A percentile compares a stretch with the other conserved stretches of the same genome.
Conservation (phyloP, 768 basidiomycete genomes). For the Boletus pseudo-olivaceus region DNA sequence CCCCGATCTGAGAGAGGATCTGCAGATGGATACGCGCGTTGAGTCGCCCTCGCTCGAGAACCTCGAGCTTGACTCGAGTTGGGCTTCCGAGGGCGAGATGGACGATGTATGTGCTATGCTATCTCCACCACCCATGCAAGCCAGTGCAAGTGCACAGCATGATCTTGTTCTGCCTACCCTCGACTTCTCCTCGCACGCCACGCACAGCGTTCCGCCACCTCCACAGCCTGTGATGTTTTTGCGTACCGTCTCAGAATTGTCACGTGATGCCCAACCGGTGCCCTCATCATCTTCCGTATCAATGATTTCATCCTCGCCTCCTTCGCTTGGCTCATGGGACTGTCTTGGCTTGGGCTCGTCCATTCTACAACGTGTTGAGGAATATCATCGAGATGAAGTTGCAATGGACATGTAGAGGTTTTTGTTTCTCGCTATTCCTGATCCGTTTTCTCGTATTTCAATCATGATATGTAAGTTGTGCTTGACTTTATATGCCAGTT, state of each 20-base stretch:
- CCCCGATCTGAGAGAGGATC: constrained; percentile 2
- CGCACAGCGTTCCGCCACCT: background rate
- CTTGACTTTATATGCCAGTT: background rate
- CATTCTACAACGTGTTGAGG: constrained; percentile 13
- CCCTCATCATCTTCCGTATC: constrained; percentile 1
- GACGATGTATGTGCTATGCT: constrained; percentile 4
- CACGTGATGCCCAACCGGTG: constrained; percentile 4
- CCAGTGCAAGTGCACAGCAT: constrained; percentile 50
- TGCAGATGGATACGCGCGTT: background rate
- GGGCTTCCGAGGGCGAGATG: constrained; percentile 4
- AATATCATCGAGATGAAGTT: background rate
- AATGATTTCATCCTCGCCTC: background rate
- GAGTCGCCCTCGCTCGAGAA: constrained; percentile 3
- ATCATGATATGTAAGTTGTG: background rate
- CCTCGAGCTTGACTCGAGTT: constrained; percentile 5
- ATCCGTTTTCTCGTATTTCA: background rate
- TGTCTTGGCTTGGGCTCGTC: constrained; percentile 14
- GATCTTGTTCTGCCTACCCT: constrained; percentile 77
- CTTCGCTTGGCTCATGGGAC: constrained; percentile 20
- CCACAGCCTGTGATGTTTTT: constrained; percentile 19
- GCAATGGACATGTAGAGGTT: background rate
- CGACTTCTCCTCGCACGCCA: constrained; percentile 53
- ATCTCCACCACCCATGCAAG: constrained; percentile 11
- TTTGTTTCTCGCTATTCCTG: background rate
- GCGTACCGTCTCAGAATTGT: constrained; percentile 24